These are phyloP conservation scores for Anisodus tanguticus DNA, from an alignment of 257 asterid species.

Conservation along the genomic window DNA sequence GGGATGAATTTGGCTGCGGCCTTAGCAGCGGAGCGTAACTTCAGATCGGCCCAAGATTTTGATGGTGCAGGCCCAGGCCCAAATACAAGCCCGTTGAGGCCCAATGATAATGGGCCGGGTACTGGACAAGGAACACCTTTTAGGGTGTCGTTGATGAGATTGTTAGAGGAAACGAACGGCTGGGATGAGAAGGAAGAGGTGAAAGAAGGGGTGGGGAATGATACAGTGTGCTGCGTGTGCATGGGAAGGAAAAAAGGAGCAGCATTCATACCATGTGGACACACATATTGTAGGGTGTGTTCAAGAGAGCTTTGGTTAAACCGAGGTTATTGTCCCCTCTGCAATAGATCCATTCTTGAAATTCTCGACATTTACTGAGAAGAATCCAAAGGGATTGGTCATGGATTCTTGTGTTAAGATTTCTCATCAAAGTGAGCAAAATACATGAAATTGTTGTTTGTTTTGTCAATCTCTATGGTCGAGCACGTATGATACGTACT, in stretches of 20 bases:
- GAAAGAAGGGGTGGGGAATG: slow-evolving; percentile 44
- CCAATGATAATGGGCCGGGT: not conserved
- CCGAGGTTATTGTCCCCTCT: slow-evolving; percentile 94
- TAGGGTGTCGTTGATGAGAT: slow-evolving; percentile 80
- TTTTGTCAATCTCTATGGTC: not conserved
- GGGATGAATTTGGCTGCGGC: slow-evolving; percentile 92
- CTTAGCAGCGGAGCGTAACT: slow-evolving; percentile 75
- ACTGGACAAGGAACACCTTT: slow-evolving; percentile 47
- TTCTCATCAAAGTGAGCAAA: not conserved
- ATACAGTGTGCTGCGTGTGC: slow-evolving; percentile 90
- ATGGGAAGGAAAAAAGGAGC: slow-evolving; percentile 90
- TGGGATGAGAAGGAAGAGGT: slow-evolving; percentile 44
- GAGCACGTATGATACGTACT: not conserved
- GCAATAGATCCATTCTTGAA: slow-evolving; percentile 75
- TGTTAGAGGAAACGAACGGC: slow-evolving; percentile 79
- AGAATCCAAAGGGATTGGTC: slow-evolving; percentile 15
- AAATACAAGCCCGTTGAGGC: slow-evolving; percentile 34
- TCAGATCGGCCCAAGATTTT: slow-evolving; percentile 60
- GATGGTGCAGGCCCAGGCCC: slow-evolving; percentile 25
- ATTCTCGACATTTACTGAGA: slow-evolving; percentile 76
- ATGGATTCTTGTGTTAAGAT: slow-evolving; percentile 12
- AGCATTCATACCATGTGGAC: slow-evolving; percentile 98
- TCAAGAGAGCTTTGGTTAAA: slow-evolving; percentile 86
- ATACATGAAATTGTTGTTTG: not conserved
- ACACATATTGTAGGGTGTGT: slow-evolving; percentile 91